Conservation (phyloP, 2,329 filamentous ascomycete genomes). For the Monosporascus sp. region DNA sequence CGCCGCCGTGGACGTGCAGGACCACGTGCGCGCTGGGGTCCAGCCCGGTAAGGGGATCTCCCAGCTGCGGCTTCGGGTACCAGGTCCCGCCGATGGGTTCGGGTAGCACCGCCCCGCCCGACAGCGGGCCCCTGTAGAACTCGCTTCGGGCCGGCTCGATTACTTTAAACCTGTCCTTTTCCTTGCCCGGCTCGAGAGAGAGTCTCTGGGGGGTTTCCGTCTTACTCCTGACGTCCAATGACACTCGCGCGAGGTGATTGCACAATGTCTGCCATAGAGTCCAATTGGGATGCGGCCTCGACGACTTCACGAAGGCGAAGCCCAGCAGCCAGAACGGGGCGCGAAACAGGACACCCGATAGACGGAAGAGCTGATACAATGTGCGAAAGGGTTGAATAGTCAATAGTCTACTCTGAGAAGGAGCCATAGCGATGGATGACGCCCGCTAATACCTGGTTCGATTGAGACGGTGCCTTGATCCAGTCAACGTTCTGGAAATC, state of each 20-base stretch:
- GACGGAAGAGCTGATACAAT: no score
- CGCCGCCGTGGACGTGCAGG: conserved; percentile 24
- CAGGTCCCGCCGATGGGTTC: conserved; percentile 25
- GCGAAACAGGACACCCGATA: conserved; percentile 1
- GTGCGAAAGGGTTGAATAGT: no score
- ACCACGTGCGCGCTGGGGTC: conserved; percentile 9
- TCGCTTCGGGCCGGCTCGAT: conserved; percentile 12
- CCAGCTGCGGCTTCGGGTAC: conserved; percentile 15
- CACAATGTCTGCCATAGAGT: conserved; percentile 13
- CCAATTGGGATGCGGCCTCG: conserved; percentile 14
- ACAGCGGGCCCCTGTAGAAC: conserved; percentile 18
- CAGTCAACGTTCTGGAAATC: no score
- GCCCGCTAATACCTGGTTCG: no score
- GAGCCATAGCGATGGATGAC: no score
- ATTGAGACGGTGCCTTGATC: no score
- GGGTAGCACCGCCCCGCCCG: conserved; percentile 11
- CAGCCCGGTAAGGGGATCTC: not conserved
- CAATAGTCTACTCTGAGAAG: no score
- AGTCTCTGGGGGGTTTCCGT: conserved; percentile 9
- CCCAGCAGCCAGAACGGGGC: conserved; percentile 15
- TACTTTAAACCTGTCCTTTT: conserved; percentile 12
- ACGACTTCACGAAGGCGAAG: conserved; percentile 9
- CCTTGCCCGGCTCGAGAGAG: conserved; percentile 14
- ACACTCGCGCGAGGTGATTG: conserved; percentile 2
- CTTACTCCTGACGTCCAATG: conserved; percentile 3